Base-by-base conservation (phyloP, 1,139 yeast species). In the Hemisphaericaspora lyxosophila region DNA sequence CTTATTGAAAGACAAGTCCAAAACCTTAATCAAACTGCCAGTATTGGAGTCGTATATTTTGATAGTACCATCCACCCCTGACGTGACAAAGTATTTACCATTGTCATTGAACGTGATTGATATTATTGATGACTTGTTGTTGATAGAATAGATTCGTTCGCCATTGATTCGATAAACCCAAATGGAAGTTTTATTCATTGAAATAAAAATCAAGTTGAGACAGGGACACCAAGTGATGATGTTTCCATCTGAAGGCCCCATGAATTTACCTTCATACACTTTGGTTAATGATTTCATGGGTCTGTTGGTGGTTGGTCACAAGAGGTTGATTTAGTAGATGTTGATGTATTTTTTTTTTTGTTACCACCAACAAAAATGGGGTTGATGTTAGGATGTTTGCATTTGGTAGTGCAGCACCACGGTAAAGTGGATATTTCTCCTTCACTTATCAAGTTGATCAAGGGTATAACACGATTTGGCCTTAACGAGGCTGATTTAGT, bases 81-180 rank as follows among this genome's bases (percentile, higher is more conserved):
- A 54, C 12, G 76, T 58, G 19, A 74, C 75, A 42, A 79, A 65
- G 39, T 54, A 62, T 26, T 59, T 57, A 2, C 77, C 77, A 43
- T 60, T 59, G 6, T 58, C 57, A 38, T 59, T 57, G 59, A 71
- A 70, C 19, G 59, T 46, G 5, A 75, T 57, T 8, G 59, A 53
- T 5, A 59, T 54, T 12, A 70, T 69, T 3, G 53, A 48, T 20
- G 73, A 49, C 40, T 62, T 59, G 46, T 64, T 62, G 51, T 62
- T 71, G 33, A 72, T 60, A 27, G 75, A 64, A 65, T 79, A 79
- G 5, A 79, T 77, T 35, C 78, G 53, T 44, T 75, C 79, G 0
- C 84, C 85, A 44, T 74, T 75, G 34, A 73, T 57, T 32, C 85
- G 62, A 43, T 72, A 76, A 12, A 78, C 73, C 70, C 76, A 67